Base-by-base conservation (phyloP, 31 red algal species). In the Odonthalia washingtoniensis region DNA sequence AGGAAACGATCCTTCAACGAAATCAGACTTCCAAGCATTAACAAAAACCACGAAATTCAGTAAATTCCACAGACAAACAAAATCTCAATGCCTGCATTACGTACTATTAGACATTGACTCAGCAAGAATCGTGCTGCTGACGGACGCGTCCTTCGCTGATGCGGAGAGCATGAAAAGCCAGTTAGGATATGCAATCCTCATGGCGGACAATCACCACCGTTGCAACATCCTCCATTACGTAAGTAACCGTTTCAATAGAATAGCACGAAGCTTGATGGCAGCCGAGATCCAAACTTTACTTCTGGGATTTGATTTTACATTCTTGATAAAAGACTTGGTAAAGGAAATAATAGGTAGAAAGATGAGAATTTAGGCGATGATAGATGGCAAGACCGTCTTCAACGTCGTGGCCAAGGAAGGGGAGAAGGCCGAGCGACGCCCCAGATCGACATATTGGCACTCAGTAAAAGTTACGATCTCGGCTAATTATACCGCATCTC, bases 141-240 rank as follows among this genome's bases (percentile, higher is more conserved):
- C 78, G 34, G 78, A 73, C 40, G 42, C 65, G 3, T 62, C 65
- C 16, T 44, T 52, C 53, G 74, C 14, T 62, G 63, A 80, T 62
- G 45, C 43, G 3, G 45, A 28, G 2, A 28, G n/a, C 27, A 53
- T 84, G 1, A 84, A 84, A 24, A 72, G 65, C 30, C 65, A 84
- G 63, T 1, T 84, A 24, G 43, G 77, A 52, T 80, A 62, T 80
- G 12, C 63, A 2, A 26, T 67, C 31, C 40, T 80, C 2, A 63
- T 80, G 32, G 77, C 3, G n/a, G 46, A 80, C 5, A 40, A 40
- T 3, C 28, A 3, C 36, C 32, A 16, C 36, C 52, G 75, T 9
- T 30, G 32, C 3, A 86, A 86, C 35, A 86, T 75, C n/a, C 5
- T 63, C 3, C 69, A 86, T 57, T 86, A 86, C 37, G 37, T 67